phyloP scores from a whole-genome alignment of 2,329 filamentous ascomycete genomes.

The Cladosporium austrohemisphaericum region DNA sequence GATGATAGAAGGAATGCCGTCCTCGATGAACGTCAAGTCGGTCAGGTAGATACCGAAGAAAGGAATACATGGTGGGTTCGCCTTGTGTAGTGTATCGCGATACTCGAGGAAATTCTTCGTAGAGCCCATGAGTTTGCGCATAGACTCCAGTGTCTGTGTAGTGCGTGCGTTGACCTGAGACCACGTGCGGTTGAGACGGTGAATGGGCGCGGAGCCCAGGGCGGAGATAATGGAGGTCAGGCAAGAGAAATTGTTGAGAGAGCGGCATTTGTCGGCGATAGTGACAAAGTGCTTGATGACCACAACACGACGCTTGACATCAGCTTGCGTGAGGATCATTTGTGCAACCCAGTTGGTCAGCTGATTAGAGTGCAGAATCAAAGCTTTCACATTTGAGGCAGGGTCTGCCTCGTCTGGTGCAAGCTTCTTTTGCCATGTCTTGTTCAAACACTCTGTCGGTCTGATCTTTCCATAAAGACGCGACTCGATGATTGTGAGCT shows the following conservation, averaged over 20 bases:
- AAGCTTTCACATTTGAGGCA: constrained; percentile 87
- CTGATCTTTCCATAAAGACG: constrained; percentile 93
- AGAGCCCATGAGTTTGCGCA: constrained; percentile 93
- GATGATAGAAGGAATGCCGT: constrained; percentile 92
- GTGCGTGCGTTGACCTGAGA: constrained; percentile 85
- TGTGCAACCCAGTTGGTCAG: constrained; percentile 99
- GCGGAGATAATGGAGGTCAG: constrained; percentile 97
- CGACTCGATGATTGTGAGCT: constrained; percentile 95
- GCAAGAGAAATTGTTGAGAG: constrained; percentile 93
- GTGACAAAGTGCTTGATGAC: constrained; percentile 98
- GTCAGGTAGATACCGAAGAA: constrained; percentile 99
- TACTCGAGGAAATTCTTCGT: constrained; percentile 99
- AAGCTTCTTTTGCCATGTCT: constrained; percentile 98
- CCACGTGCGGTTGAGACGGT: constrained; percentile 91
- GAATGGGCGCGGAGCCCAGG: constrained; percentile 88
- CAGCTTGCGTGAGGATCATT: constrained; percentile 93
- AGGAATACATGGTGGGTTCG: constrained; percentile 94
- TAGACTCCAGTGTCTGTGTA: constrained; percentile 73
- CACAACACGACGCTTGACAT: constrained; percentile 92
- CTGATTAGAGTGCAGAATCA: constrained; percentile 97
- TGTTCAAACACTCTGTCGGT: constrained; percentile 92
- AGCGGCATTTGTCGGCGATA: constrained; percentile 94
- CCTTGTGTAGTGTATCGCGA: constrained; percentile 83
- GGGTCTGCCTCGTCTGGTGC: constrained; percentile 76
- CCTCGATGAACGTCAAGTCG: constrained; percentile 96